Base-by-base conservation (phyloP, 2,329 filamentous ascomycete genomes). In the Beauveria rudraprayagi region DNA sequence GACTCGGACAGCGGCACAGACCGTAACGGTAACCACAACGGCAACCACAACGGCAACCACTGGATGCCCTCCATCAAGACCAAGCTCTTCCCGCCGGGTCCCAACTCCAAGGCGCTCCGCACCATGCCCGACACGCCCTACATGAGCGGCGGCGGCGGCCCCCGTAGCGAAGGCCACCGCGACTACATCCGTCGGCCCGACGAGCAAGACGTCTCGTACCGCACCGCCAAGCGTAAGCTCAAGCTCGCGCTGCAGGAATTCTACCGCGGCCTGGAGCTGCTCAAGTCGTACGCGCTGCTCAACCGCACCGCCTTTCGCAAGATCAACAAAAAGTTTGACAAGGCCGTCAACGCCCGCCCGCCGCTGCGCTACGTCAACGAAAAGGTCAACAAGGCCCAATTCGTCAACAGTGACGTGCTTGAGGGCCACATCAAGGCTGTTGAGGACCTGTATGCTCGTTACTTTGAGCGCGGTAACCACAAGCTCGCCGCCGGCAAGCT, bases 271-370 rank as follows among this genome's bases (percentile, higher is more conserved):
- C 80, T 99, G 16, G 94, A 99, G 71, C 78, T 97, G 51, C 81
- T 99, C 62, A 97, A 97, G 75, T 90, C 91, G 0, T 99, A 96
- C 68, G 88, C 92, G 1, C 77, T 96, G 24, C 80, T 97, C 16
- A 99, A 99, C 72, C 84, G 91, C 54, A 96, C 91, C 0, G 94
- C 92, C 0, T 97, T 97, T 70, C 87, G 92, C 37, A 99, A 99
- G 73, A 91, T 99, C 70, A 97, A 96, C 76, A 99, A 99, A 74
- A 99, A 99, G 75, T 97, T 95, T 71, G 92, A 97, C 79, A 99
- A 97, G 76, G 85, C 89, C 2, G 85, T 92, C 61, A 85, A 92
- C 67, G 88, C 91, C 46, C 83, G 88, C 11, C 91, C 91, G 0
- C 83, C 88, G 0, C 83, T 89, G 70, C 84, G 88, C 30, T 97